These are phyloP conservation scores for Colletotrichum godetiae DNA, from an alignment of 2,329 filamentous ascomycete genomes.

Conservation along the genomic window DNA sequence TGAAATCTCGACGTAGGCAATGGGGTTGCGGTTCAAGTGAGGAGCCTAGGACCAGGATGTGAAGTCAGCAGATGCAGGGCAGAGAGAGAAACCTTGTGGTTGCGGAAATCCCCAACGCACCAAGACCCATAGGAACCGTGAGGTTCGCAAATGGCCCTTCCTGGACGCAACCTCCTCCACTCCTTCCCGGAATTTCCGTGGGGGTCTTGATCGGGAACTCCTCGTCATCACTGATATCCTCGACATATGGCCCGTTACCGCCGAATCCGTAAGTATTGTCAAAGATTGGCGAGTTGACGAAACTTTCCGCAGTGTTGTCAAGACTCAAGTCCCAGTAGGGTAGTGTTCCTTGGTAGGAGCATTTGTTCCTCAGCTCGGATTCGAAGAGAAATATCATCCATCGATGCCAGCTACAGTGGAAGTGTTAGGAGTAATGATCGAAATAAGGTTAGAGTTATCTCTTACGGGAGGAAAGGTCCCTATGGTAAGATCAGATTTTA, in stretches of 20 bases:
- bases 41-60: not conserved
- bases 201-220: not conserved
- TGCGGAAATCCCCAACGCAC: not conserved
- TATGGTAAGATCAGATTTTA: not conserved
- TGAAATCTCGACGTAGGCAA: not conserved
- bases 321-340: constrained; percentile 40
- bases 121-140: not conserved
- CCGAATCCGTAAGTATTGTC: constrained; percentile 30
- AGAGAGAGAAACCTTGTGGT: not conserved
- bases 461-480: not conserved
- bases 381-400: constrained; percentile 39
- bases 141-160: not conserved
- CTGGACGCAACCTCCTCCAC: not conserved
- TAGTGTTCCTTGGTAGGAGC: constrained; percentile 39
- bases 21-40: not conserved
- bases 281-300: constrained; percentile 33
- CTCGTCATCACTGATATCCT: not conserved
- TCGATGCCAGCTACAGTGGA: constrained; percentile 11
- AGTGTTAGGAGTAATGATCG: not conserved
- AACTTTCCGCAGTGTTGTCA: constrained; percentile 21
- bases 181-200: not conserved
- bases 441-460: not conserved
- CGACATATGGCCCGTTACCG: constrained; percentile 30
- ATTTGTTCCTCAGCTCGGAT: constrained; percentile 37
- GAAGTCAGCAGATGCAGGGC: not conserved